Percentiles rank a stretch among this genome's conserved stretches.
Evolutionary conservation across 371 early-diverging fungal genomes (phyloP).

Genomic region (Chytridium lagenaria): DNA sequence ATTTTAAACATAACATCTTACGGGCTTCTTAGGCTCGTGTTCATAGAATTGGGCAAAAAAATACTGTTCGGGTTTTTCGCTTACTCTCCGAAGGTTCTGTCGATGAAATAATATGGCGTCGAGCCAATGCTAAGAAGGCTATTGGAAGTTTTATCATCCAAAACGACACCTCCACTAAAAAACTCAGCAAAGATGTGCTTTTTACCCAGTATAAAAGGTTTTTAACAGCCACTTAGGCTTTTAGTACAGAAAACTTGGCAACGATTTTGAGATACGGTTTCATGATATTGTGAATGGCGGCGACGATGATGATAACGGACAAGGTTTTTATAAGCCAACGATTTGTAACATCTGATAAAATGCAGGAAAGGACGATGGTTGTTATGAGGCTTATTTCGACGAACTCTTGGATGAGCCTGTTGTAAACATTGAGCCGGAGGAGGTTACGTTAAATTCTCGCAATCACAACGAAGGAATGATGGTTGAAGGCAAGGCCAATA

Average conservation of each 20-base stretch:
- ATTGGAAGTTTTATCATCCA: slow-evolving; percentile 14
- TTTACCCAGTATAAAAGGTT: background rate
- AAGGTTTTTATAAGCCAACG: background rate
- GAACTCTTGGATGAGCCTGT: slow-evolving; percentile 18
- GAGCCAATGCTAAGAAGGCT: slow-evolving; percentile 86
- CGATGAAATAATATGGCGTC: slow-evolving; percentile 89
- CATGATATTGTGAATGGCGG: slow-evolving; percentile 11
- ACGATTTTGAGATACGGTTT: slow-evolving; percentile 34
- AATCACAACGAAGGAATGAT: background rate
- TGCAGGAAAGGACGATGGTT: too few species aligned
- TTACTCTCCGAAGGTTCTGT: slow-evolving; percentile 90
- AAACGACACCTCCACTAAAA: background rate
- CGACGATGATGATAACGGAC: background rate
- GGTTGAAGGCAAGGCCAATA: slow-evolving; percentile 6
- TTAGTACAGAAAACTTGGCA: slow-evolving; percentile 18
- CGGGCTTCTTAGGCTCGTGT: slow-evolving; percentile 93
- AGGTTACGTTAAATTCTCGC: background rate
- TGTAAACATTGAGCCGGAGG: slow-evolving; percentile 17
- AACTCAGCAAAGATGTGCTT: background rate
- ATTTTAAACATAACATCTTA: background rate
- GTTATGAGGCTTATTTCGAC: background rate
- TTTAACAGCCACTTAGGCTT: background rate
- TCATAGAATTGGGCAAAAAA: slow-evolving; percentile 97
- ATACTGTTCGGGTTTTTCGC: slow-evolving; percentile 94
- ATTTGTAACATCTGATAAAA: too few species aligned